Base-by-base conservation (phyloP, 2,329 filamentous ascomycete genomes). In the Seiridium cupressi region DNA sequence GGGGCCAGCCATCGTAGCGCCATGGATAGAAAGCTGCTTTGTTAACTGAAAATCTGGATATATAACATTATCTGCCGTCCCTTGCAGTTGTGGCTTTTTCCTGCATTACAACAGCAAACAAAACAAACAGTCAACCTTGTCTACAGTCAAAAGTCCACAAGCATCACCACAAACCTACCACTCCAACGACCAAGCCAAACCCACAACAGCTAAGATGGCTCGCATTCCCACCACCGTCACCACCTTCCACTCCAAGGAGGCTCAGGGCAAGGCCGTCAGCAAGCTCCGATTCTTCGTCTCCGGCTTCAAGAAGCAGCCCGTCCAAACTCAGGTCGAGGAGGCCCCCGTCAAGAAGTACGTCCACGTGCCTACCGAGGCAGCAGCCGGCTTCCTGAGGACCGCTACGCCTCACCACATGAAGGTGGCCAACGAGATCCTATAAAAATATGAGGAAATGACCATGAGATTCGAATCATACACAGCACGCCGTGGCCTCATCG, bases 311-410 rank as follows among this genome's bases (percentile, higher is more conserved):
- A 53, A 53, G 49, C 49, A 53, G 32, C 49, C 31, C 3, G 32
- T 18, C 49, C 31, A 53, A 8, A 9, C 32, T n/a, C n/a, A 35
- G 40, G 40, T 31, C 40, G 11, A 48, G 13, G 54, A 57, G 10
- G 42, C 35, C 5, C 40, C 44, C n/a, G 40, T 46, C 42, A 49
- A 58, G 60, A 61, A 58, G 31, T 58, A 58, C 51, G 18, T 63
- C 9, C 66, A 76, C 62, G 64, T 70, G 8, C 80, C 80, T 3
- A 74, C 68, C n/a, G 74, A 81, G 60, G 78, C 79, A 1, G 75
- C 73, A 1, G 62, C 72, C 4, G 75, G 76, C 4, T 79, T 78
- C 63, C 65, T 81, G 55, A 73, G 67, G 64, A 81, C 76, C 5
- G 72, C 78, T 3, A 78, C 79, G 4, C 67, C 78, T 11, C 67